phyloP scores from a whole-genome alignment of 2,329 filamentous ascomycete genomes.

The Graphilbum fragrans region DNA sequence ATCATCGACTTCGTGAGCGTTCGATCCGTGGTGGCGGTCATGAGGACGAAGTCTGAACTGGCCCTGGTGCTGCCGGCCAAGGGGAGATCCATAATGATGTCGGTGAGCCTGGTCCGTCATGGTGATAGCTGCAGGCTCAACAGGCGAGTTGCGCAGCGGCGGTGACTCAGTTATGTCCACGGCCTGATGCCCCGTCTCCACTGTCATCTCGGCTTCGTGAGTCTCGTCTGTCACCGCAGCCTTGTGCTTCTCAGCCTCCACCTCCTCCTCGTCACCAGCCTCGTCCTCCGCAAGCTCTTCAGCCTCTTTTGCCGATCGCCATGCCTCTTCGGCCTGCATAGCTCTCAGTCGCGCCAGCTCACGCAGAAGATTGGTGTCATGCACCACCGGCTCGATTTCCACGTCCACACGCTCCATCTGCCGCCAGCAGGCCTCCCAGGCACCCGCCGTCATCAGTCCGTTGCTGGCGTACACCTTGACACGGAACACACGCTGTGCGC shows the following conservation, averaged over 20 bases:
- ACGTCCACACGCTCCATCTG: slow-evolving; percentile 99
- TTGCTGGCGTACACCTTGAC: slow-evolving; percentile 92
- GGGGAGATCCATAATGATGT: no score
- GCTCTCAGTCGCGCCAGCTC: slow-evolving; percentile 34
- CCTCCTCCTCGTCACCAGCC: slow-evolving; percentile 16
- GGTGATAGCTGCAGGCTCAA: no score
- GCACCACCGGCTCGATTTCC: slow-evolving; percentile 66
- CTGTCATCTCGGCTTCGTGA: no score
- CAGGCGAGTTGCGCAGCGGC: no score
- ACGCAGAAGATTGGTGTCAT: slow-evolving; percentile 39
- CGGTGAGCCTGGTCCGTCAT: no score
- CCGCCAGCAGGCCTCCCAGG: slow-evolving; percentile 88
- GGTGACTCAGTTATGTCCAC: no score
- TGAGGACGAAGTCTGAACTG: no score
- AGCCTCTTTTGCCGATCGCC: slow-evolving; percentile 15
- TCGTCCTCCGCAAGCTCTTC: slow-evolving; percentile 21
- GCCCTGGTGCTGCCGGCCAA: no score
- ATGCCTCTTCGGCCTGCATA: slow-evolving; percentile 25
- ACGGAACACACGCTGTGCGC: slow-evolving; percentile 49
- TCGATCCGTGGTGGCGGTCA: background rate
- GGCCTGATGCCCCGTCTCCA: no score
- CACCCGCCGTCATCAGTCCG: slow-evolving; percentile 80
- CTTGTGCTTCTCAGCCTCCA: slow-evolving; percentile 3
- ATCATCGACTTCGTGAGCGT: slow-evolving; percentile 3
- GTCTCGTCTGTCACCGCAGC: background rate